Base-by-base conservation (phyloP, 2,329 filamentous ascomycete genomes). In the Cytospora piceae region DNA sequence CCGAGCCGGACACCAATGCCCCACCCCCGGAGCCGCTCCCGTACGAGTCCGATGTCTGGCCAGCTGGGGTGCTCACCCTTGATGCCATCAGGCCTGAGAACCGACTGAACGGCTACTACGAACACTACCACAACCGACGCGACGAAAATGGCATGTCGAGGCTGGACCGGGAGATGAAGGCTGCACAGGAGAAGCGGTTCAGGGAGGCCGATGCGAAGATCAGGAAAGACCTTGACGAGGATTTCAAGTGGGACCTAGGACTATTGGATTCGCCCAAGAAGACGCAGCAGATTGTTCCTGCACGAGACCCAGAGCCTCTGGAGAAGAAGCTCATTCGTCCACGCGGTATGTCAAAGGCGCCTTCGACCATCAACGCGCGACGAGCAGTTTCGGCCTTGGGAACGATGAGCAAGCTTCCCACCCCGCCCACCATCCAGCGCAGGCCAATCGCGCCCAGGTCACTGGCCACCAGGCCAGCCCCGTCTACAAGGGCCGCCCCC, bases 31-130 rank as follows among this genome's bases (percentile, higher is more conserved):
- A 61, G 70, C 83, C 87, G n/a, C 79, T 87, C 14, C 85, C 86
- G 0, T 91, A 92, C 72, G 82, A 90, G 71, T 90, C 89, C 24
- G 89, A 92, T 62, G 83, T 90, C 65, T 87, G 90, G 68, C 87
- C 88, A 5, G 78, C 82, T 55, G 82, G 80, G 1, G 81, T 80
- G 55, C 76, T 89, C 46, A 87, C 82, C 0, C 85, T 88, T 58
- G 81, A 87, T 11, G 82, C 81, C 0, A 76, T 90, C 24, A 87
- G 86, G 73, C 81, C 80, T 0, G 81, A 84, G 70, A 89, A 89
- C 70, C 72, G 85, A 3, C 78, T 87, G 70, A 88, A 82, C 74
- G 90, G 81, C 64, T 91, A 82, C 78, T 88, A 86, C 70, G 78
- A 82, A 59, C 81, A 83, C 66, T 89, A 86, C 72, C 83, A 82